Evolutionary conservation across 2,329 filamentous ascomycete species (phyloP), one percentile per base, ranked within the genome.

Genomic region (Penicillium thymicola): DNA sequence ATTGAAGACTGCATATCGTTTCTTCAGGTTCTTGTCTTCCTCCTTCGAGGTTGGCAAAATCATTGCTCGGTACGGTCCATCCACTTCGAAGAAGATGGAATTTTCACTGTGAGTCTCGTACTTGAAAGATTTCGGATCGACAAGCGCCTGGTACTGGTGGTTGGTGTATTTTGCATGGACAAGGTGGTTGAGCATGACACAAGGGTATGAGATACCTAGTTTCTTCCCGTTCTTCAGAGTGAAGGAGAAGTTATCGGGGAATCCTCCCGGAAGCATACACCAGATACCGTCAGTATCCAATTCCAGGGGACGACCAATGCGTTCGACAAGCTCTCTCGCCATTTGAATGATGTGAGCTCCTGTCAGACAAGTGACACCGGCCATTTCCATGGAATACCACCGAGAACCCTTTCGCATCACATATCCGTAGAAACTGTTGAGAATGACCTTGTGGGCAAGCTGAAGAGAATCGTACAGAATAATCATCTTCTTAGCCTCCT

Each of bases 351-450:
- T 99, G 41, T 87, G 90, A 32, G 94, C 94, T 60, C 94, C 94
- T 1, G 94, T 99, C 72, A 99, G 79, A 77, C 94, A 99, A 41
- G 94, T 99, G 5, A 99, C 94, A 66, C 94, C 94, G 16, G 95
- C 94, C 94, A 99, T 99, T 72, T 99, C 94, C 84, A 99, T 88
- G 18, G 94, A 99, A 72, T 99, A 99, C 94, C 94, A 99, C 54
- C 94, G 86, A 37, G 94, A 99, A 34, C 94, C 94, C 73, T 99
- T 99, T 78, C 94, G 84, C 94, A 99, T 99, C 72, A 97, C 94
- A 71, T 99, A 99, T 61, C 94, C 94, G 66, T 99, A 99, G 79
- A 99, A 99, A 54, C 92, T 96, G 79, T 99, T 99, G 54, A 99
- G 75, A 81, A 99, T 99, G 78, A 99, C 94, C 74, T 99, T 99